Percentiles rank a stretch among this genome's conserved stretches.
phyloP scores from a whole-genome alignment of 768 basidiomycete genomes.

The Candolleomyces eurysporus region DNA sequence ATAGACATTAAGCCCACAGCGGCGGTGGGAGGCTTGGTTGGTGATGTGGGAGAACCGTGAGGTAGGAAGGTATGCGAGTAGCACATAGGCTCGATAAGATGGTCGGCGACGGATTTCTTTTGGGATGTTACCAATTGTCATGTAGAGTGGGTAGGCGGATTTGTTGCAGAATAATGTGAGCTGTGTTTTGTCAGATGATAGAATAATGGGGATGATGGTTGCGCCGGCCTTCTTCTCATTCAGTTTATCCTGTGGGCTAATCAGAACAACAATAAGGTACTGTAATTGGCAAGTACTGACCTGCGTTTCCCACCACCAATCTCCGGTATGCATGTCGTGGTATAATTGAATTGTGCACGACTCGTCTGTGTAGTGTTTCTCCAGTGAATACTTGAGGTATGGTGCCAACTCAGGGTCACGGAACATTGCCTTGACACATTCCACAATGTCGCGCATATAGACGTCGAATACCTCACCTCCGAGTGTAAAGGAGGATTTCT shows the following conservation, averaged over 20 bases:
- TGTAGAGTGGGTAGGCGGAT: conserved; percentile 43
- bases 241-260: no score
- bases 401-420: conserved; percentile 30
- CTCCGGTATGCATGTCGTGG: conserved; percentile 45
- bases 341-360: conserved; percentile 25
- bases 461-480: conserved; percentile 29
- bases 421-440: conserved; percentile 33
- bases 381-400: conserved; percentile 30
- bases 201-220: conserved; percentile 40
- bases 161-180: conserved; percentile 40
- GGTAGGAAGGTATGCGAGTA: conserved; percentile 41
- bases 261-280: no score
- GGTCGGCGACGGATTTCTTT: conserved; percentile 39
- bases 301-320: conserved; percentile 54
- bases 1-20: conserved; percentile 27
- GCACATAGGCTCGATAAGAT: conserved; percentile 27
- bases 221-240: no score
- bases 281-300: background rate
- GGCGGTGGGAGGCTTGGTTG: conserved; percentile 20
- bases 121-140: conserved; percentile 46
- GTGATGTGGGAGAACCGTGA: conserved; percentile 27
- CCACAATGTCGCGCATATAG: conserved; percentile 30
- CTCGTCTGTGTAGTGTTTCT: conserved; percentile 33
- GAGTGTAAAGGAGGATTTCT: no score
- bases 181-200: conserved; percentile 46